phyloP scores from a whole-genome alignment of 805 yeast species.

The Yarrowia yakushimensis region DNA sequence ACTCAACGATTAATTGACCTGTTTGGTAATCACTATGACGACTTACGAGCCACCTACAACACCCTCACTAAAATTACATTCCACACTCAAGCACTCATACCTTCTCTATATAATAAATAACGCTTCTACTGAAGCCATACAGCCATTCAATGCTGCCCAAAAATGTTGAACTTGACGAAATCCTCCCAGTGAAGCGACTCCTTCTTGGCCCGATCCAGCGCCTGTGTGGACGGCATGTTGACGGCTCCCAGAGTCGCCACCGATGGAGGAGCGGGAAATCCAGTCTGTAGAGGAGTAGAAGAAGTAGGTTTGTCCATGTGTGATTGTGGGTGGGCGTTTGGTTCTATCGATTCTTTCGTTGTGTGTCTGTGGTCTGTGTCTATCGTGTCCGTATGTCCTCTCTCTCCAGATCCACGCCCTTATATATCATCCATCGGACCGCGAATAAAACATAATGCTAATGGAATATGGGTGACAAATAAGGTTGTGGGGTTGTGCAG shows the following conservation, averaged over 20 bases:
- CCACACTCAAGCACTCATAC: no score
- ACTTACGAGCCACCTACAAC: no score
- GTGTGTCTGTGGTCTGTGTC: neutral
- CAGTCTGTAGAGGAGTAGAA: conserved; percentile 3
- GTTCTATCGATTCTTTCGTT: no score
- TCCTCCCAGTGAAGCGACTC: conserved; percentile 24
- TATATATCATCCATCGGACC: no score
- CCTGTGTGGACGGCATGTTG: conserved; percentile 19
- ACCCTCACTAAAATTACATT: no score
- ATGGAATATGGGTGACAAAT: conserved; percentile 14
- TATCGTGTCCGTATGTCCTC: neutral
- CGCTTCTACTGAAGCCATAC: no score
- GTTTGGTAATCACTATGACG: no score
- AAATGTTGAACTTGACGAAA: conserved; percentile 24
- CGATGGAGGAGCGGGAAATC: neutral
- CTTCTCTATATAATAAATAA: no score
- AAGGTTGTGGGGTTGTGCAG: conserved; percentile 22
- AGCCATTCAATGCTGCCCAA: conserved; percentile 12
- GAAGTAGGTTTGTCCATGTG: conserved; percentile 15
- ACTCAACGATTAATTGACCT: no score
- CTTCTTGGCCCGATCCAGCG: conserved; percentile 14
- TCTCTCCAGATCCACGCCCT: no score
- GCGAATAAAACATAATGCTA: conserved; percentile 5
- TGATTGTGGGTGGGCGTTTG: neutral
- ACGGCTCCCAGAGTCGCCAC: neutral